Evolutionary conservation across 2,329 filamentous ascomycete genomes (phyloP), one percentile per base, ranked within the genome.

Genomic region (Penicillium occitanis): DNA sequence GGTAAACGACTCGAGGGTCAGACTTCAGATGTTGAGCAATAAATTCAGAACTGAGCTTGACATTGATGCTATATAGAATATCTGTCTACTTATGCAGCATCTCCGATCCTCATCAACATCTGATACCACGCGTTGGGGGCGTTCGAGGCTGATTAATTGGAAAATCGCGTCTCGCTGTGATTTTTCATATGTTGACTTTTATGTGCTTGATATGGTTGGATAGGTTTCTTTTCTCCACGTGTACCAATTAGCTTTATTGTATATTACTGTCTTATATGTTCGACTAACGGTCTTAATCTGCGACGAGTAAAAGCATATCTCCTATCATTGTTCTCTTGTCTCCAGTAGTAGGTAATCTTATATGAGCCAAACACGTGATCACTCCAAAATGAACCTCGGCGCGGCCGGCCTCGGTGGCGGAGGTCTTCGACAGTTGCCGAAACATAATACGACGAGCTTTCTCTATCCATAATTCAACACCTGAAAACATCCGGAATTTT

Each of bases 241-340:
- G 57, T 60, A 60, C 33, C 33, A 37, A 57, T 60, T 60, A 30
- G 14, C 25, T 42, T 37, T 46, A 60, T 60, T 60, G 57, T 60
- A 60, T 60, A 60, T 60, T 60, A 60, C 46, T 60, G 19, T 37
- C 33, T 57, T 33, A 10, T 37, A 14, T 40, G 4, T 25, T 37
- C 33, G 17, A 55, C n/a, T 19, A 22, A 57, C n/a, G 33, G 53
- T 40, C 19, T 57, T 57, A 30, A 25, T 57, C 19, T 57, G n/a
- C 25, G 53, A 57, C 3, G 53, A 57, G 51, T 37, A 57, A 40
- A 37, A 22, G n/a, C 7, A 22, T n/a, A 55, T 57, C 33, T 57
- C 33, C 33, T 19, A n/a, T 55, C 28, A 46, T 19, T 6, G 2
- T 1, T 22, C 8, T n/a, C n/a, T 22, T 46, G 40, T 40, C 25